Evolutionary conservation across 106 monocot species (phyloP), one percentile per base, ranked within the genome.

Genomic region (Alisma plantagoaquatica): DNA sequence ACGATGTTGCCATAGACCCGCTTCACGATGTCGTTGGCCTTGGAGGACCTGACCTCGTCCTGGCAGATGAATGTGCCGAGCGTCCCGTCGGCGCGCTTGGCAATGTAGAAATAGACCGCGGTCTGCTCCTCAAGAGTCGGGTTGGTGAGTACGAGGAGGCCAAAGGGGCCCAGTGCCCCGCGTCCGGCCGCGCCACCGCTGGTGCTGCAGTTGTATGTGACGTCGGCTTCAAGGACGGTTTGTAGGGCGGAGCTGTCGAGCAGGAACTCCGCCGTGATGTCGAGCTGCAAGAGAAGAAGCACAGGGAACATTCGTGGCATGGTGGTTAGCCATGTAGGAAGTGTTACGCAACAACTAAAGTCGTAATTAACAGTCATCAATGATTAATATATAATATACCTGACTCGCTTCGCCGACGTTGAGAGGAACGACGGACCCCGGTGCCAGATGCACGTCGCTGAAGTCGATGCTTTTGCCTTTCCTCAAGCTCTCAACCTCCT

Each of bases 31-130:
- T 88, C 80, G 12, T 77, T 73, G 0, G 80, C 94, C 28, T 23
- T 46, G 0, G 94, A 94, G 2, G 94, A 94, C 63, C 93, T 93
- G 3, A 80, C 56, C 49, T 83, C 93, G 31, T 94, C 93, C 20
- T 80, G 80, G 49, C 93, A 94, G 67, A 83, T 70, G 59, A 72
- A 80, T 26, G 83, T 87, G 29, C n/a, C 41, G 6, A 87, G 72
- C 27, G 21, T 53, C 46, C 87, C 87, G 27, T 77, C 77, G 7
- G 29, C 15, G 3, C 49, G 48, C 43, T 50, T 77, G 2, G 50
- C 64, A 19, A 94, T 29, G 54, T 94, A 94, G 66, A 94, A 94
- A 47, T 83, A 94, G 7, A 77, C 79, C 0, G 93, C 83, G 0
- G 93, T 94, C 60, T 80, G 83, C 80, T 94, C 93, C 0, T 67